A percentile compares a stretch with the other conserved stretches of the same genome.
These are phyloP conservation scores for Balamuthia mandrillaris DNA, from an alignment of 208 protist species.

Conservation along the genomic window DNA sequence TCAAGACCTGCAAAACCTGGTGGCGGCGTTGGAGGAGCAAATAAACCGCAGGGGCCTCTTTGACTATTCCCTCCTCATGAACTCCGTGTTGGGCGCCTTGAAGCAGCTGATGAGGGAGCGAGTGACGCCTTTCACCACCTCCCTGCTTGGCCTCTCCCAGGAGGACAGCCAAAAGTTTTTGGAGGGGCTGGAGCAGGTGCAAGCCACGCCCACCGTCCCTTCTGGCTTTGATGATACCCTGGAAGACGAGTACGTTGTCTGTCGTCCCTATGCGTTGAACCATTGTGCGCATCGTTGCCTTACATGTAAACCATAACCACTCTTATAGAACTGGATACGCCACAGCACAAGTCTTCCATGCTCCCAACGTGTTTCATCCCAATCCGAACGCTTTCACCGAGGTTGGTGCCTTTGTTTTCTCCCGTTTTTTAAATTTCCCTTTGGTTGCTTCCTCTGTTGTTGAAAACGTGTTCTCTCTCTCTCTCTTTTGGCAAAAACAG, in stretches of 20 bases:
- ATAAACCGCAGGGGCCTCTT: neutral
- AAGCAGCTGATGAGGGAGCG: neutral
- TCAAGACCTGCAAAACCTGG: neutral
- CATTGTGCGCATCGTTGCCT: no score
- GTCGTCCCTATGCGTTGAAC: neutral
- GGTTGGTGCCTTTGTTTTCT: no score
- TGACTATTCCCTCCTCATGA: neutral
- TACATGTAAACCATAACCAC: neutral
- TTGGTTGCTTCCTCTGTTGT: no score
- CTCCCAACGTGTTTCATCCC: slow-evolving; percentile 18
- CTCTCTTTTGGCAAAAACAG: no score
- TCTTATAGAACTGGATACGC: neutral
- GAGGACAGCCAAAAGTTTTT: neutral
- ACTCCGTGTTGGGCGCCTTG: neutral
- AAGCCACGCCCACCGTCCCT: neutral
- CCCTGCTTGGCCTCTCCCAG: neutral
- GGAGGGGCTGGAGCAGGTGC: neutral
- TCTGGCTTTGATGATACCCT: slow-evolving; percentile 29
- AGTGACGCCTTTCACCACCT: neutral
- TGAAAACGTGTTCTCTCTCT: no score
- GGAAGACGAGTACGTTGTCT: neutral
- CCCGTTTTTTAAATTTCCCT: no score
- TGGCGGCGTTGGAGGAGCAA: neutral
- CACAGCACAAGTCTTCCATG: neutral
- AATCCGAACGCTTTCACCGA: slow-evolving; percentile 21